Evolutionary conservation across 345 rosid genomes (phyloP).

Genomic region (Gossypium herbaceum): DNA sequence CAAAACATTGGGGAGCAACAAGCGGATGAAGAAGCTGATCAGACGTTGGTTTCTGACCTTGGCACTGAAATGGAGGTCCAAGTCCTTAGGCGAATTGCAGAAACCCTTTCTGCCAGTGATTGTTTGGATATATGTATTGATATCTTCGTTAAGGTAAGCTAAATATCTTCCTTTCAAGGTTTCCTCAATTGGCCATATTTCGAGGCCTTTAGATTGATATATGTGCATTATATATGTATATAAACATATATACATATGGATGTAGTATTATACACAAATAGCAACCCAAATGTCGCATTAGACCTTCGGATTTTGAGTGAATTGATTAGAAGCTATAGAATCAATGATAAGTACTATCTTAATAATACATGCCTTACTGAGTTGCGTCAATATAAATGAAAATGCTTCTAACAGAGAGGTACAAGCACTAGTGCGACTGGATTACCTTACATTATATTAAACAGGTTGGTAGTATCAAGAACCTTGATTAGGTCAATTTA

Average conservation of each 20-base stretch:
- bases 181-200: too few relatives aligned
- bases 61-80: slow-evolving; percentile 49
- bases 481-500: background rate
- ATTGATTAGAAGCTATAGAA: background rate
- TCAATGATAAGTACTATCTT: background rate
- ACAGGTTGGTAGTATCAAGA: background rate
- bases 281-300: too few relatives aligned
- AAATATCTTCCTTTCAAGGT: background rate
- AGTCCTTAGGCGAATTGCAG: slow-evolving; percentile 41
- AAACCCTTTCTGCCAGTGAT: slow-evolving; percentile 48
- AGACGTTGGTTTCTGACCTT: slow-evolving; percentile 24
- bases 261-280: too few relatives aligned
- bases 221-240: too few relatives aligned
- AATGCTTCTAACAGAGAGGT: too few relatives aligned
- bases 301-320: background rate
- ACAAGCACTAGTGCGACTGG: too few relatives aligned
- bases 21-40: slow-evolving; percentile 23
- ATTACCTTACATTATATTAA: background rate
- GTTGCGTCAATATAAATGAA: too few relatives aligned
- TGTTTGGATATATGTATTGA: slow-evolving; percentile 65
- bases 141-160: slow-evolving; percentile 50
- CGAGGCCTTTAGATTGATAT: too few relatives aligned
- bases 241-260: too few relatives aligned
- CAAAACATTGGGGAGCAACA: slow-evolving; percentile 27
- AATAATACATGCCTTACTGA: too few relatives aligned